Evolutionary conservation across 371 early-diverging fungal genomes (phyloP), one percentile per base, ranked within the genome.

Genomic region (Paraphysoderma sedebokerense): DNA sequence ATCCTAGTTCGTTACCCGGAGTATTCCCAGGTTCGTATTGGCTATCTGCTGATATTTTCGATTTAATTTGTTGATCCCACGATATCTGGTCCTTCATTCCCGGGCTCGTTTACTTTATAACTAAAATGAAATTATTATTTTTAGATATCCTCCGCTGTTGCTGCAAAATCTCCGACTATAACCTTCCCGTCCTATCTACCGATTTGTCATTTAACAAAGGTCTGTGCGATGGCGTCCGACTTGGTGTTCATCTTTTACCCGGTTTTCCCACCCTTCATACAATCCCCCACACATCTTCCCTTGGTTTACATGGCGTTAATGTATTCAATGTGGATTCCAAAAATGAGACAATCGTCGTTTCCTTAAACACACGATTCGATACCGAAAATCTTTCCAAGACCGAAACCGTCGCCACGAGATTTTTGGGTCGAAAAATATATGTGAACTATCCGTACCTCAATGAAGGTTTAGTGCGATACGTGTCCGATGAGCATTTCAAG

Each of bases 191-290:
- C 2, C 51, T 80, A 29, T 70, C 70, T 9, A 64, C 62, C 6
- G 61, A 63, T 5, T 51, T 60, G n/a, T 49, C 58, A 1, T 65
- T 87, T 17, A 51, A 58, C 36, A 74, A 77, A 40, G 80, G 79
- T 1, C 65, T 92, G 44, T 63, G 74, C 29, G 54, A 66, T 17
- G 88, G 83, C 5, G 77, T 77, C 0, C 56, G 63, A 29, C 57
- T 77, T 19, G 90, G 93, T 9, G 69, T 66, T 13, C 55, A 67
- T 34, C 55, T 77, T 24, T 61, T 79, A n/a, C 76, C 92, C 13
- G 97, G 97, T 9, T 96, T 96, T 61, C 97, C 97, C 19, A 72
- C 87, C 0, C 56, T 96, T 38, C 56, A 82, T 35, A 82, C 88
- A 0, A 60, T 87, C n/a, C 70, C 76, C 24, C 72, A 82, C 59